These are phyloP conservation scores for Dactylellina leptospora DNA, from an alignment of 2,329 filamentous ascomycete species.

Conservation along the genomic window DNA sequence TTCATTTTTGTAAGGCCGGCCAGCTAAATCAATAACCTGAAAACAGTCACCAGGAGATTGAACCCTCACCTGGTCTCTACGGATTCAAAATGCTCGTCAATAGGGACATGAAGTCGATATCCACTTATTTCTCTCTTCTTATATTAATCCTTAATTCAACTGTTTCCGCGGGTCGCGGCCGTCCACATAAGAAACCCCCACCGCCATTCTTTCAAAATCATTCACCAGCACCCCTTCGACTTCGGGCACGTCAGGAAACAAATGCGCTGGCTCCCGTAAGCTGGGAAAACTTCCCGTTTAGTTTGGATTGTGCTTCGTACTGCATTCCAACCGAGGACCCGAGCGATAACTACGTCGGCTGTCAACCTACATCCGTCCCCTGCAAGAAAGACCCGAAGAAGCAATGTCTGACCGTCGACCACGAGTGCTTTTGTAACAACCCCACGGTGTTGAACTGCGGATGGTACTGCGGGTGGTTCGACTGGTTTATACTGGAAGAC, in stretches of 20 bases:
- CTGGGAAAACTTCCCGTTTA: neutral
- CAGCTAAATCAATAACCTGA: too few species aligned
- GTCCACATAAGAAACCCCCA: neutral
- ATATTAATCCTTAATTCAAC: neutral
- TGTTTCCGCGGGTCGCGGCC: neutral
- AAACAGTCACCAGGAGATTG: too few species aligned
- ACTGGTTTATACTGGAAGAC: conserved; percentile 13
- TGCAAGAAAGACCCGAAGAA: conserved; percentile 1
- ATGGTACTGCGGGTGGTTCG: conserved; percentile 16
- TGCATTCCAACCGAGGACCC: conserved; percentile 1
- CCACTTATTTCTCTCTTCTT: conserved; percentile 4
- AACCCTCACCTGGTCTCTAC: neutral
- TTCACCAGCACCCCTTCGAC: neutral
- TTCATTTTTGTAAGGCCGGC: neutral
- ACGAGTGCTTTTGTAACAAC: conserved; percentile 7
- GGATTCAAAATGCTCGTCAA: neutral
- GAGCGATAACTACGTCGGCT: conserved; percentile 3
- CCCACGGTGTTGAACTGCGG: neutral
- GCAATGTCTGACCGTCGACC: conserved; percentile 2
- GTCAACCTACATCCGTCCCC: neutral
- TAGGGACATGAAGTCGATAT: neutral
- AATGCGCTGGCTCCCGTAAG: neutral
- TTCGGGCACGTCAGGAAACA: neutral
- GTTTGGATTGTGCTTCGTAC: neutral
- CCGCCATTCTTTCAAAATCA: neutral